phyloP scores from a whole-genome alignment of 1,284 basidiomycete species.

The Microbotryomycetes sp. region DNA sequence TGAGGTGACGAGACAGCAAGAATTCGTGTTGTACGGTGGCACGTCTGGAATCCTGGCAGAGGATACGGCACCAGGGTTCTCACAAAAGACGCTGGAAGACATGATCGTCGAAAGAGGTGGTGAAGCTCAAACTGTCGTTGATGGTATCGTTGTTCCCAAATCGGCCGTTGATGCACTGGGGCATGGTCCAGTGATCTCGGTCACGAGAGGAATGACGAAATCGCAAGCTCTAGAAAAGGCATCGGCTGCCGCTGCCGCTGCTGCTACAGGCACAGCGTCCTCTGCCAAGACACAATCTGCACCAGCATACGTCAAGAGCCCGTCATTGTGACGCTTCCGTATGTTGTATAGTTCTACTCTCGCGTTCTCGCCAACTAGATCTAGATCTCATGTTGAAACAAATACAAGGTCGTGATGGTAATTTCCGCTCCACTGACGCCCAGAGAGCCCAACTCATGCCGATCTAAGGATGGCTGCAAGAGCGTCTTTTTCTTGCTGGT shows the following conservation, averaged over 20 bases:
- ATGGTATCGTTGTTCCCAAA: slow-evolving; percentile 15
- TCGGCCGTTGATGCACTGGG: slow-evolving; percentile 20
- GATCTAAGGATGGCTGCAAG: background rate
- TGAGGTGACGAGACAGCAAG: background rate
- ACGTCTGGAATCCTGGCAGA: background rate
- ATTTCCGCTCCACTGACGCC: too few relatives aligned
- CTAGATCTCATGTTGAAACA: too few relatives aligned
- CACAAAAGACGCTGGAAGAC: slow-evolving; percentile 2
- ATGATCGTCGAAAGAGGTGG: slow-evolving; percentile 6
- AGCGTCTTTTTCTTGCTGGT: slow-evolving; percentile 18
- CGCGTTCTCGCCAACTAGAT: too few relatives aligned
- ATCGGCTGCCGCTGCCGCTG: too few relatives aligned
- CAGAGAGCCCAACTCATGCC: background rate
- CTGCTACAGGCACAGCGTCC: background rate
- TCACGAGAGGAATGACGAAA: background rate
- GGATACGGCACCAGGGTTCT: background rate
- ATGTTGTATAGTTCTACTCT: too few relatives aligned
- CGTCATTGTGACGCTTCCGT: background rate
- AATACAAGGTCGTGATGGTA: too few relatives aligned
- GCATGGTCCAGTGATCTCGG: slow-evolving; percentile 1
- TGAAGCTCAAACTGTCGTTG: slow-evolving; percentile 8
- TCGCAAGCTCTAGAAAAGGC: background rate
- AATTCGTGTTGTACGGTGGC: slow-evolving; percentile 21
- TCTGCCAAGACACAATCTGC: too few relatives aligned
- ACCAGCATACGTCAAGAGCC: background rate